Evolutionary conservation across 169 alveolate species (phyloP), one percentile per base, ranked within the genome.

Genomic region (Sarcocystis neurona): DNA sequence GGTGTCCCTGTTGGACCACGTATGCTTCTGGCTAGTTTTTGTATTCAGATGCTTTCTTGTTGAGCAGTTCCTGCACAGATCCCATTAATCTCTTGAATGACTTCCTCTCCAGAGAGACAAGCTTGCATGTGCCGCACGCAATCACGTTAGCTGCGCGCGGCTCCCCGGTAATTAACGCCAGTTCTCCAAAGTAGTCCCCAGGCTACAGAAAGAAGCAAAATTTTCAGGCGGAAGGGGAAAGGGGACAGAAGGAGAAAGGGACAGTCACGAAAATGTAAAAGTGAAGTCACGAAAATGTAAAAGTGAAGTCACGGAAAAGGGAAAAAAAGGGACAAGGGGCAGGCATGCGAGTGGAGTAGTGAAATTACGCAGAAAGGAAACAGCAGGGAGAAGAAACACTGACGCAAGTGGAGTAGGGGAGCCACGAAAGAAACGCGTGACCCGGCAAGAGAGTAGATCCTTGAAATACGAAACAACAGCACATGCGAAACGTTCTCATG

Each of bases 161-260:
- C 60, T 96, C 96, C 70, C 96, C 96, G 75, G 74, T 88, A 60
- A 92, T 66, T 8, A 92, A 85, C 47, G 98, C 98, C 82, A 98
- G 91, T 93, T 98, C 99, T 37, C 99, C 99, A 89, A 98, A 98
- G 94, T 97, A 97, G 84, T 97, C 98, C 3, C 99, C 99, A 74
- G 94, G 79, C 94, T 90, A 63, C 95, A 94, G 79, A 89, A 90
- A 75, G 93, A 93, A 6, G 95, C n/a, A n/a, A n/a, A n/a, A n/a
- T n/a, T n/a, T n/a, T n/a, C 18, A 0, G 15, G 44, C 0, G 34
- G 10, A 10, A 46, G 20, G 12, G 44, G 48, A 23, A 20, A n/a
- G n/a, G n/a, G n/a, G 32, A 72, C 32, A 20, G 20, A 74, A 41
- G 58, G 46, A 32, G 46, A 12, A 32, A 37, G 27, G 8, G 8